Conservation (phyloP, 768 basidiomycete species). For the Russula virescens region DNA sequence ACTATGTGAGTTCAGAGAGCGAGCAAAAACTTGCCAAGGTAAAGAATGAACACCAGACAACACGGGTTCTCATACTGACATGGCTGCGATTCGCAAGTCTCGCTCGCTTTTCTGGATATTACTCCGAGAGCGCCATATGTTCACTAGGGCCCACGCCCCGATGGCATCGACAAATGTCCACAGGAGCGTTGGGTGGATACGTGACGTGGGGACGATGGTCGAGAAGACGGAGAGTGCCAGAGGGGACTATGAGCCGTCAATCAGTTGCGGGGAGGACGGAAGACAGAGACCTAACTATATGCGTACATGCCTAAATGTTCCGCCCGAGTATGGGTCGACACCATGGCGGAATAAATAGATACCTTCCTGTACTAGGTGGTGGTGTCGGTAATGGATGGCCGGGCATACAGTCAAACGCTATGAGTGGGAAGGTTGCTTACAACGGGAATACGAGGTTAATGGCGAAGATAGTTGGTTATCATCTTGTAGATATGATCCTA, state of each 20-base stretch:
- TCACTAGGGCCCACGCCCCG: slow-evolving; percentile 61
- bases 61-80: slow-evolving; percentile 42
- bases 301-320: slow-evolving; percentile 79
- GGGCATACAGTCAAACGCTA: slow-evolving; percentile 6
- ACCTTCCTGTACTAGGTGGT: slow-evolving; percentile 75
- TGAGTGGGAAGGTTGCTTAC: slow-evolving; percentile 40
- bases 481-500: slow-evolving; percentile 50
- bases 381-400: slow-evolving; percentile 7
- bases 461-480: slow-evolving; percentile 79
- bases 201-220: slow-evolving; percentile 54
- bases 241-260: slow-evolving; percentile 54
- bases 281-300: background rate
- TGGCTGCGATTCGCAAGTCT: slow-evolving; percentile 56
- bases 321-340: slow-evolving; percentile 85
- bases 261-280: background rate
- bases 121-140: slow-evolving; percentile 63
- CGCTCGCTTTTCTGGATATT: slow-evolving; percentile 42
- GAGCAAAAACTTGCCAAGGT: background rate
- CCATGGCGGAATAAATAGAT: slow-evolving; percentile 72
- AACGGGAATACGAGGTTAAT: slow-evolving; percentile 67
- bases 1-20: background rate
- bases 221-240: slow-evolving; percentile 73
- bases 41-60: background rate
- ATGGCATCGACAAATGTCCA: slow-evolving; percentile 69
- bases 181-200: slow-evolving; percentile 43